phyloP scores from a whole-genome alignment of 306 rosid genomes.

The Cyclanthera cordifolia region DNA sequence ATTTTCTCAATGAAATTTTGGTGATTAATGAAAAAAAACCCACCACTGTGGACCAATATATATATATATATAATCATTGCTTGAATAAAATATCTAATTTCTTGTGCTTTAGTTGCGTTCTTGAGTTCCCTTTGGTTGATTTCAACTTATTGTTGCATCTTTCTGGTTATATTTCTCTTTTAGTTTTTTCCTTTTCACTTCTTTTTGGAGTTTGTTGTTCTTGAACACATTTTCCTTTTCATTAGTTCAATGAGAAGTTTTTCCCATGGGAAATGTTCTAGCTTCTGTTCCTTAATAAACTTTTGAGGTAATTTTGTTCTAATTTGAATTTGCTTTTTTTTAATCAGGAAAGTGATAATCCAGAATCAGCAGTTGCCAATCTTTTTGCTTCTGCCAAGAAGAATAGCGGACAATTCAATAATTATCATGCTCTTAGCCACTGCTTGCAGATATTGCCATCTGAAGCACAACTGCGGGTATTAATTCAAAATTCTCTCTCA shows the following conservation, averaged over 20 bases:
- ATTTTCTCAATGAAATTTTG: too few relatives aligned
- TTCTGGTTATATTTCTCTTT: too few relatives aligned
- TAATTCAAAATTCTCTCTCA: slow-evolving; percentile 1
- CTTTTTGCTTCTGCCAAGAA: slow-evolving; percentile 66
- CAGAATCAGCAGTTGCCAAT: slow-evolving; percentile 67
- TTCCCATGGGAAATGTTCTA: not conserved
- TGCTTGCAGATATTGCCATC: slow-evolving; percentile 72
- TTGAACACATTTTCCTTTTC: too few relatives aligned
- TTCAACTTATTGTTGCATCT: not conserved
- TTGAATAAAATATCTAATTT: not conserved
- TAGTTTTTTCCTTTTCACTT: too few relatives aligned
- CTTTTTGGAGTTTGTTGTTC: too few relatives aligned
- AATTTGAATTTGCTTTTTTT: slow-evolving; percentile 14
- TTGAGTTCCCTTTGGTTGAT: not conserved
- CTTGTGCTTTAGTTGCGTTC: not conserved
- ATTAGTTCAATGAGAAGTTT: too few relatives aligned
- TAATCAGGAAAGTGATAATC: slow-evolving; percentile 69
- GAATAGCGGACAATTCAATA: slow-evolving; percentile 30
- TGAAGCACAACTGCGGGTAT: slow-evolving; percentile 62
- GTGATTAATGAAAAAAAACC: not conserved
- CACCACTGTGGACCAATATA: not conserved
- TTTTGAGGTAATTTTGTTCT: slow-evolving; percentile 6
- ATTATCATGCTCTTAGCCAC: slow-evolving; percentile 37
- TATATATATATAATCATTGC: not conserved
- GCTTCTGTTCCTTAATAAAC: not conserved